Evolutionary conservation across 2,329 filamentous ascomycete species (phyloP), one percentile per base, ranked within the genome.

Genomic region (Penicillium palitans): DNA sequence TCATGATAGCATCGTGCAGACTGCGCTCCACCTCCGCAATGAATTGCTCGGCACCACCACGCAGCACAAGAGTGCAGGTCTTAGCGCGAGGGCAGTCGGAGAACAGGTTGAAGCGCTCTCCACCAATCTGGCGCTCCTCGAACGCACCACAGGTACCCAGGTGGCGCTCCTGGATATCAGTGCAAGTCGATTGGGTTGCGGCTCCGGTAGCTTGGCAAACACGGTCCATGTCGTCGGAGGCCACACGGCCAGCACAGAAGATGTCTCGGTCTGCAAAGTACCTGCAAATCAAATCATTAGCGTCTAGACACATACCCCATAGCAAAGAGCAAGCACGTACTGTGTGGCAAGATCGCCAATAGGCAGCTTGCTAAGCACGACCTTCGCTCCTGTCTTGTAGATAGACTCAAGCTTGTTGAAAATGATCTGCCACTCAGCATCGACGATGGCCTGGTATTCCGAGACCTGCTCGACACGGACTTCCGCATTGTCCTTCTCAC

Each of bases 351-450:
- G 81, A 81, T 99, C 95, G 72, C 95, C 95, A 72, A 99, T 98
- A 41, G 95, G 95, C 61, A 98, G 84, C 80, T 97, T 98, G 79
- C 91, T 96, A 58, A 99, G 87, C 42, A 99, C 92, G 52, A 99
- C 92, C 85, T 97, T 96, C 65, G 95, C 95, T 55, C 95, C 95
- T 6, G 93, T 97, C 79, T 93, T 88, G 84, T 93, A 86, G 54
- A 96, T 81, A 49, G 93, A 91, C 81, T 99, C 95, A 75, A 99
- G 90, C 84, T 99, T 99, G 83, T 97, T 93, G 86, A 89, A 98
- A 77, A 99, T 99, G 74, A 99, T 99, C 79, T 97, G 92, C 95
- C 95, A 99, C 79, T 99, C 95, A 31, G 95, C 95, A 73, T 99
- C 95, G 74, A 99, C 95, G 68, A 99, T 97, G 63, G 95, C 95